phyloP scores from a whole-genome alignment of 2,329 filamentous ascomycete genomes.

The Dactylellina cionopaga region DNA sequence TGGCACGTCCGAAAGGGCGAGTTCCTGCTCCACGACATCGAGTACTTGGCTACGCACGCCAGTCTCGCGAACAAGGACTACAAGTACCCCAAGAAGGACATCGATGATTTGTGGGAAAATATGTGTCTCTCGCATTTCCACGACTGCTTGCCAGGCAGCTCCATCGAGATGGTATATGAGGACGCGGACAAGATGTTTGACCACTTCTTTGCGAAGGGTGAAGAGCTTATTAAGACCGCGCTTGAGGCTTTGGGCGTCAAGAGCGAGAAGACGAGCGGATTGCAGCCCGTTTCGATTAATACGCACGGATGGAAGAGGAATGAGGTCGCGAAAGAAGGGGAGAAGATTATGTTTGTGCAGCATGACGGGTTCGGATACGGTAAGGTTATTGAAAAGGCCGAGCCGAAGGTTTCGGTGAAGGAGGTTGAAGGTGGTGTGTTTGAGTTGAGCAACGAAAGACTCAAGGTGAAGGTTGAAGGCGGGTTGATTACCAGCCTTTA shows the following conservation, averaged over 20 bases:
- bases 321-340: conserved; percentile 72
- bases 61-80: conserved; percentile 78
- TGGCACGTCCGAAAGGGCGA: conserved; percentile 89
- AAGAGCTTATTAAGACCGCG: conserved; percentile 76
- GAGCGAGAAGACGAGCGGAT: conserved; percentile 61
- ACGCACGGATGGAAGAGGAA: conserved; percentile 86
- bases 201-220: conserved; percentile 79
- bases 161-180: conserved; percentile 97
- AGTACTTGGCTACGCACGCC: conserved; percentile 85
- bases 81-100: conserved; percentile 90
- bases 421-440: conserved; percentile 72
- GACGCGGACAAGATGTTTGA: conserved; percentile 91
- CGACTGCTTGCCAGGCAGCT: conserved; percentile 92
- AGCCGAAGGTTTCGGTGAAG: conserved; percentile 66
- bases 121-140: conserved; percentile 96
- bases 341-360: conserved; percentile 41
- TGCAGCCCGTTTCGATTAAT: conserved; percentile 75
- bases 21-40: conserved; percentile 83
- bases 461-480: conserved; percentile 75
- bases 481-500: conserved; percentile 86
- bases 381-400: conserved; percentile 20
- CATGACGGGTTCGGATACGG: conserved; percentile 43
- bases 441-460: conserved; percentile 79
- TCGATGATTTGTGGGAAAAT: conserved; percentile 95
- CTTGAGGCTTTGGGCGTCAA: conserved; percentile 73